Evolutionary conservation across 163 green algal genomes (phyloP), one percentile per base, ranked within the genome.

Genomic region (Trebouxia gelatinosa): DNA sequence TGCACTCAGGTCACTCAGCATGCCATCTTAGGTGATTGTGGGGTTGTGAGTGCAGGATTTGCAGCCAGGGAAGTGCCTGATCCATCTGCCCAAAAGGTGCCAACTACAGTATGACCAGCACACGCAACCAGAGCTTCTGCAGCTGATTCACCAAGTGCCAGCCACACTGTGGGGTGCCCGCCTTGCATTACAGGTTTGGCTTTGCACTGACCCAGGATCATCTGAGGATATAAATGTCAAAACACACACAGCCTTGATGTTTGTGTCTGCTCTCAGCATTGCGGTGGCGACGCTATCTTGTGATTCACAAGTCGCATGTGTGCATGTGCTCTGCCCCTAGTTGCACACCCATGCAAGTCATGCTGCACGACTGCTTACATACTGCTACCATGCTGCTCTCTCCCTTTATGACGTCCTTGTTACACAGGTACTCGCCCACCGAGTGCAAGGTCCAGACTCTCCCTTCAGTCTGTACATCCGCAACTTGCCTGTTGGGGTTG

Each of bases 131-230:
- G 59, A 70, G 35, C 48, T 90, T 70, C 64, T 85, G 31, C 29
- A n/a, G 0, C 80, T 88, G 2, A 88, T 90, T 26, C 35, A 78
- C 2, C 71, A 80, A 19, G 82, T 90, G 31, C 85, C 86, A 4
- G 43, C 35, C 7, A 88, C 94, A 70, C 88, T 96, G 0, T 96
- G 92, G 91, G 89, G 88, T 0, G 89, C 88, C 19, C 87, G 87
- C 81, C 85, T 96, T 38, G 92, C 90, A 1, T 74, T 96, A 43
- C 76, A 89, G 79, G 82, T 89, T 17, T 34, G 19, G 3, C 59
- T 70, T 9, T n/a, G n/a, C n/a, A n/a, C n/a, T n/a, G n/a, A n/a
- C n/a, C n/a, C n/a, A n/a, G n/a, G n/a, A n/a, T n/a, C n/a, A n/a
- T n/a, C n/a, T n/a, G n/a, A n/a, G n/a, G n/a, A n/a, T n/a, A n/a